A percentile compares a stretch with the other conserved stretches of the same genome.
Evolutionary conservation across 352 stramenopile genomes (phyloP).

Genomic region (Phytophthora constricta): DNA sequence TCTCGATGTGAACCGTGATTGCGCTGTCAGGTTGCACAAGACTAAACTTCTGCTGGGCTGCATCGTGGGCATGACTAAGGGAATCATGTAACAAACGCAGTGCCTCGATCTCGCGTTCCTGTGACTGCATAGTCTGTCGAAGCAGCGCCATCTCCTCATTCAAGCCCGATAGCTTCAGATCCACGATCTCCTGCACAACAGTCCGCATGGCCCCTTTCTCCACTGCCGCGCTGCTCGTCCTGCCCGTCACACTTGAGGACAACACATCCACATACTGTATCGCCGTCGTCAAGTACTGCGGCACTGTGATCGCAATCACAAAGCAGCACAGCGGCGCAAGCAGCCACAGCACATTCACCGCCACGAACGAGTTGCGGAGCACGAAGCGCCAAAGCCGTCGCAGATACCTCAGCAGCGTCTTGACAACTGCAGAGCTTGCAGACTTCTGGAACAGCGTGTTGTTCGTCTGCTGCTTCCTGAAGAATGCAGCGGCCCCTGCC

Average conservation of each 20-base stretch:
- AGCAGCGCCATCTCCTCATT: conserved; percentile 58
- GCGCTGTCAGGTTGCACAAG: conserved; percentile 58
- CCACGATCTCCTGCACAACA: conserved; percentile 73
- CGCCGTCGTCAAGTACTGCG: conserved; percentile 69
- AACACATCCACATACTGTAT: conserved; percentile 78
- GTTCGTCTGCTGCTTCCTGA: conserved; percentile 16
- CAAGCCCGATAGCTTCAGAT: conserved; percentile 67
- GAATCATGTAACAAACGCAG: conserved; percentile 65
- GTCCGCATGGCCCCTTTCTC: conserved; percentile 68
- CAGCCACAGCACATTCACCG: conserved; percentile 77
- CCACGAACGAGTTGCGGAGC: conserved; percentile 77
- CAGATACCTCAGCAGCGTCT: conserved; percentile 32
- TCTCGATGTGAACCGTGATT: conserved; percentile 75
- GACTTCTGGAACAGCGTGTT: conserved; percentile 23
- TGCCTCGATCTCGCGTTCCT: conserved; percentile 70
- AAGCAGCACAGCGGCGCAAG: conserved; percentile 75
- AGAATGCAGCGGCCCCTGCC: conserved; percentile 39
- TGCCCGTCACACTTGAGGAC: conserved; percentile 47
- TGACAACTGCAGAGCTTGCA: conserved; percentile 25
- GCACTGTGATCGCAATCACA: conserved; percentile 69
- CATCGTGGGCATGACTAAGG: conserved; percentile 59
- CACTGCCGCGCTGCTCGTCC: conserved; percentile 23
- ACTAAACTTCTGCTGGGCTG: conserved; percentile 67
- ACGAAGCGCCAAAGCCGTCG: conserved; percentile 57
- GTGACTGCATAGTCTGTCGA: conserved; percentile 54